Evolutionary conservation across 495 filamentous ascomycete genomes (phyloP).

Genomic region (Aspergillus mulundensis): DNA sequence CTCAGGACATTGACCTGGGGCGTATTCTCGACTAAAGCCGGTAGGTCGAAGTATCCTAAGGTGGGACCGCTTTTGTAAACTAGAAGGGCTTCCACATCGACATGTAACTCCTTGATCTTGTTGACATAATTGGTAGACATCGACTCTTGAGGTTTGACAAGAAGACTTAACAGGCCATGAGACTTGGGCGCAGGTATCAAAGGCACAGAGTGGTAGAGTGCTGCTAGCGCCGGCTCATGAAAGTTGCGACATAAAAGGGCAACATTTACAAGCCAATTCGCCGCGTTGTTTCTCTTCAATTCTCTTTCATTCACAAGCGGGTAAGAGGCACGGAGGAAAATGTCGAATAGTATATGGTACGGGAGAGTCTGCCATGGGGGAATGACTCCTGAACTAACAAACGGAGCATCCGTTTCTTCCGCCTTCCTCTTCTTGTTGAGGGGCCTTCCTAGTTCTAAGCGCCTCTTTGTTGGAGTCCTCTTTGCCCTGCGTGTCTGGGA

Average conservation of each 20-base stretch:
- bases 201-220: conserved; percentile 67
- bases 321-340: conserved; percentile 62
- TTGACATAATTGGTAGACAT: conserved; percentile 53
- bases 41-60: conserved; percentile 45
- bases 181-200: conserved; percentile 48
- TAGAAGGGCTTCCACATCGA: conserved; percentile 54
- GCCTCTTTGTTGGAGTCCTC: conserved; percentile 15
- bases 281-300: conserved; percentile 35
- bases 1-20: conserved; percentile 40
- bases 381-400: conserved; percentile 41
- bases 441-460: conserved; percentile 20
- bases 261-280: conserved; percentile 57
- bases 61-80: conserved; percentile 41
- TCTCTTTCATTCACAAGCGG: conserved; percentile 52
- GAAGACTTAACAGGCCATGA: conserved; percentile 44
- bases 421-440: conserved; percentile 30
- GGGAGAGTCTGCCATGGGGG: conserved; percentile 69
- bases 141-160: conserved; percentile 38
- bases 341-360: conserved; percentile 64
- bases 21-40: conserved; percentile 35
- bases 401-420: conserved; percentile 14
- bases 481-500: conserved; percentile 21
- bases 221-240: conserved; percentile 68
- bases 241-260: conserved; percentile 62
- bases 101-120: conserved; percentile 65